Percentiles rank a stretch among this genome's conserved stretches.
Conservation (phyloP, 2,329 filamentous ascomycete species). For the Botrytis tulipae region DNA sequence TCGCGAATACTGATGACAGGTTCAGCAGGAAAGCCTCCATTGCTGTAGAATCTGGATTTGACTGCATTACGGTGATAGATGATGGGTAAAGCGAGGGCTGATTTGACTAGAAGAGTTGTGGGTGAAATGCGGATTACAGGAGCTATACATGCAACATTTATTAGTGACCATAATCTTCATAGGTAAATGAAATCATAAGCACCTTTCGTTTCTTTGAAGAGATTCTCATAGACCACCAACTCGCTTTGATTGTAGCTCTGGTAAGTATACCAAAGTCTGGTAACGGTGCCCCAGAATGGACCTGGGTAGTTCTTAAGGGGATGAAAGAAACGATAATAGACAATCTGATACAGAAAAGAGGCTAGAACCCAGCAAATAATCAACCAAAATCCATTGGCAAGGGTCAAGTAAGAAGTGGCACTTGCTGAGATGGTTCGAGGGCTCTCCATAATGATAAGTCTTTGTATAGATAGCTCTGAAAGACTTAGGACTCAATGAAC, state of each 20-base stretch:
- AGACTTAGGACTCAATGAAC: background rate
- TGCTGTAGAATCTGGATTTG: constrained; percentile 59
- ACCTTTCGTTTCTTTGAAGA: constrained; percentile 9
- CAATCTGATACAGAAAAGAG: constrained; percentile 10
- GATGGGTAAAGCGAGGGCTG: constrained; percentile 53
- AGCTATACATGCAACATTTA: constrained; percentile 38
- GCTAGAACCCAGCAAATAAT: background rate
- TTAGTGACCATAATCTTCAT: background rate
- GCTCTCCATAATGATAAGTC: background rate
- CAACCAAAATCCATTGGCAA: background rate
- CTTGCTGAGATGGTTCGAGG: background rate
- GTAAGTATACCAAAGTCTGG: constrained; percentile 38
- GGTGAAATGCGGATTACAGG: constrained; percentile 54
- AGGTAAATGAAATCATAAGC: background rate
- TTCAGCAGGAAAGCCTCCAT: constrained; percentile 56
- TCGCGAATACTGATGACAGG: constrained; percentile 58
- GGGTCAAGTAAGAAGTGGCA: background rate
- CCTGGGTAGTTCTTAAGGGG: constrained; percentile 38
- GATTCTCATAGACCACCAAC: background rate
- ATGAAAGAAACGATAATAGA: constrained; percentile 35
- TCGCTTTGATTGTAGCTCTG: constrained; percentile 25
- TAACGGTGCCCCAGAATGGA: constrained; percentile 38
- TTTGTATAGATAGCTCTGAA: background rate
- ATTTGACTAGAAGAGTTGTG: constrained; percentile 52
- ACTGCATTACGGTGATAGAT: constrained; percentile 55